Evolutionary conservation across 768 basidiomycete genomes (phyloP).

Genomic region (Russula sp.): DNA sequence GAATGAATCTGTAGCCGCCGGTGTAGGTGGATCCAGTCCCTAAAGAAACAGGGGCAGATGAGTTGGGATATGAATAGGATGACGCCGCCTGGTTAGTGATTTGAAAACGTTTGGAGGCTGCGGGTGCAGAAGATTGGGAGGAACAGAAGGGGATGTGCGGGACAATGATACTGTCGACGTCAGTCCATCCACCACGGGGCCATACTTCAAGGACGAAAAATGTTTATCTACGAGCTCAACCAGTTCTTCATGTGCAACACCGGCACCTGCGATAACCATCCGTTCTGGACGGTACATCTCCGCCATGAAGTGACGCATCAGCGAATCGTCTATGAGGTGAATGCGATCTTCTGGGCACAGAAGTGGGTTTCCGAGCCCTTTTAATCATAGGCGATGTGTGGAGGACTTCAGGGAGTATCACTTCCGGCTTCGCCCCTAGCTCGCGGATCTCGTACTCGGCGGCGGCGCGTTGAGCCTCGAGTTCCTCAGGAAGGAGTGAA

Average conservation of each 20-base stretch:
- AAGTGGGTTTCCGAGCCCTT: constrained; percentile 85
- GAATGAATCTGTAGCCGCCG: constrained; percentile 76
- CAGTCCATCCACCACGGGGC: constrained; percentile 31
- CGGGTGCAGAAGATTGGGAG: constrained; percentile 55
- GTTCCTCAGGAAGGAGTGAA: constrained; percentile 69
- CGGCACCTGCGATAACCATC: constrained; percentile 94
- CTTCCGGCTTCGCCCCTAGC: constrained; percentile 83
- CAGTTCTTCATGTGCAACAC: constrained; percentile 85
- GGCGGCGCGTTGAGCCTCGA: constrained; percentile 80
- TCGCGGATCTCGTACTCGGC: constrained; percentile 90
- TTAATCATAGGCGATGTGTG: constrained; percentile 81
- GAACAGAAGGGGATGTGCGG: constrained; percentile 36
- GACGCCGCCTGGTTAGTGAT: constrained; percentile 72
- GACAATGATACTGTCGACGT: constrained; percentile 35
- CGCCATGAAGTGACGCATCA: constrained; percentile 61
- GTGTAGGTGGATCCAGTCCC: constrained; percentile 55
- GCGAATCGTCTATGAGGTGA: constrained; percentile 55
- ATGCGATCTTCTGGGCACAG: constrained; percentile 86
- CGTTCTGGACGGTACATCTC: constrained; percentile 92
- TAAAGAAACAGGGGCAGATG: constrained; percentile 27
- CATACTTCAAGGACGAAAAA: constrained; percentile 64
- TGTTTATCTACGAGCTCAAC: constrained; percentile 82
- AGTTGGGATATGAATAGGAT: constrained; percentile 57
- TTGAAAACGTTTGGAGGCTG: constrained; percentile 57
- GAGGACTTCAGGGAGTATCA: constrained; percentile 89